Base-by-base conservation (phyloP, 208 protist species). In the Giardia duodenalis region DNA sequence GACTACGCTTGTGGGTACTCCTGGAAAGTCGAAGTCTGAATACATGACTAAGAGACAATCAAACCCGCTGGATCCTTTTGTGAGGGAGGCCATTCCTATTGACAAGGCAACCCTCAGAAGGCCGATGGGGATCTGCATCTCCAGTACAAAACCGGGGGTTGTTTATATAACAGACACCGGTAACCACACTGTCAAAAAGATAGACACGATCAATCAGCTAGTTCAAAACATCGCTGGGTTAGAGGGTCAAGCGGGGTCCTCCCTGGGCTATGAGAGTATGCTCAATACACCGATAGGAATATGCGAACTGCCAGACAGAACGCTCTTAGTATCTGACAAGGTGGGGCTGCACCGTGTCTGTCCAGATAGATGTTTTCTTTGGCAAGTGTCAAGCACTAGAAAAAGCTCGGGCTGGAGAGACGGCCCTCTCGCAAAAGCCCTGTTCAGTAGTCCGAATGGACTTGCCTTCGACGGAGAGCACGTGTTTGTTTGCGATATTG, bases 281-380 rank as follows among this genome's bases (percentile, higher is more conserved):
- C 86, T 89, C 4, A n/a, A 89, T 44, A 46, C 3, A 45, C 86
- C 86, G 4, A n/a, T 19, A 45, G 4, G 19, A 45, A 45, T 89
- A 45, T 89, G 86, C 42, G 86, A 89, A 89, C 42, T 89, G 22
- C 86, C 86, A n/a, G 86, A 89, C 44, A 44, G 86, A 19, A 89
- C 4, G 4, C 42, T 89, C 4, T 42, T 89, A 45, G 42, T 89
- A 46, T 45, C 4, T 19, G 86, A 89, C 44, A n/a, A 45, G 22
- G 4, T 45, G 42, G 42, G 42, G 39, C 22, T 46, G 4, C 4
- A 19, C 86, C 4, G 86, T n/a, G 22, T 89, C 44, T 46, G 86
- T 45, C 4, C 86, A 19, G 4, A 89, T 4, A n/a, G 42, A 46
- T 44, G 86, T 3, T 19, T 46, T 19, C 42, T 89, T 45, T 46